Evolutionary conservation across 2,329 filamentous ascomycete genomes (phyloP), one percentile per base, ranked within the genome.

Genomic region (Aspergillus viridinutans): DNA sequence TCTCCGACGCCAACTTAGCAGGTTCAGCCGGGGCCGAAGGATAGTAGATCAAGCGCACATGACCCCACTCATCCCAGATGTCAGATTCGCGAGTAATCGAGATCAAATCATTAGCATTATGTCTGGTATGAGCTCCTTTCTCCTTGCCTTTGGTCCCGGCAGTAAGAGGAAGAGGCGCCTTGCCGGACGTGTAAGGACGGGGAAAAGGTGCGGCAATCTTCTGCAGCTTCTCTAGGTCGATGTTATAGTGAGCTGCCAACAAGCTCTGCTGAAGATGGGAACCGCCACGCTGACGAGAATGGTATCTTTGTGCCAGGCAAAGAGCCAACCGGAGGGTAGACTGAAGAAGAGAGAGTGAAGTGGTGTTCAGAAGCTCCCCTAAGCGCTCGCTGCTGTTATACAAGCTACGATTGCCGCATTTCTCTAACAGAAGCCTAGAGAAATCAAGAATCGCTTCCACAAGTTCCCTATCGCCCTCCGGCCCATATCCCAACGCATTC

Each of bases 321-420:
- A 93, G 86, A 29, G 88, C 87, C 58, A 99, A 85, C 61, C 90
- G 86, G 45, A 99, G 83, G 8, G 91, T 89, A 29, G 84, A 83
- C 68, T 89, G 86, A 54, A 99, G 81, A 50, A 99, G 82, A 28
- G 86, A 84, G 56, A 93, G 81, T 25, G 89, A 92, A 2, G 90
- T 93, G 48, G 90, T 93, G 74, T 97, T 90, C 58, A 99, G 83
- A 43, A 99, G 82, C 70, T 92, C 88, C 71, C 93, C 94, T 59
- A 99, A 79, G 67, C 95, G 90, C 63, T 88, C 83, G 72, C 93
- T 97, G 79, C 94, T 99, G 59, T 89, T 90, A 73, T 97, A 99
- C 67, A 99, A 87, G 77, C 92, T 97, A 65, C 95, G 84, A 71
- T 99, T 99, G 58, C 93, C 94, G 74, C 94, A 99, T 71, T 96